Evolutionary conservation across 208 protist species (phyloP).

Genomic region (Leishmania tropica): DNA sequence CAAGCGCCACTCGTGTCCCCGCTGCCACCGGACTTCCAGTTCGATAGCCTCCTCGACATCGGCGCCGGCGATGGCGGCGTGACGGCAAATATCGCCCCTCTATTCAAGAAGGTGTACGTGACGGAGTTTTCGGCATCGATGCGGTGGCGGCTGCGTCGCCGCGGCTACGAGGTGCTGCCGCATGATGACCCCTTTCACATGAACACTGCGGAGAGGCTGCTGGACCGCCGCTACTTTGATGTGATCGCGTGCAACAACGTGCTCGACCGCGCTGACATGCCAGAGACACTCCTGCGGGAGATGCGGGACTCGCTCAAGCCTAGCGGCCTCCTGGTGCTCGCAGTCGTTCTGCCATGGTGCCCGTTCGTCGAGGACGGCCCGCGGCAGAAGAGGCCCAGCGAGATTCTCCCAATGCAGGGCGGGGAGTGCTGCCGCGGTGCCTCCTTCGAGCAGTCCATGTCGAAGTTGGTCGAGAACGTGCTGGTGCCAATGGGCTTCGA

Average conservation of each 20-base stretch:
- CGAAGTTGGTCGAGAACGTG: slow-evolving; percentile 76
- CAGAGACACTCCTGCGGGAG: slow-evolving; percentile 52
- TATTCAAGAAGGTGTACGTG: slow-evolving; percentile 58
- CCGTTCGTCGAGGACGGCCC: slow-evolving; percentile 81
- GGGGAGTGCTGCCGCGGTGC: slow-evolving; percentile 80
- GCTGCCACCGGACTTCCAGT: slow-evolving; percentile 20
- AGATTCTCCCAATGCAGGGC: slow-evolving; percentile 79
- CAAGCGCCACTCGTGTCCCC: slow-evolving; percentile 1
- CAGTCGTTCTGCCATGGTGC: slow-evolving; percentile 89
- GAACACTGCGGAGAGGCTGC: neutral
- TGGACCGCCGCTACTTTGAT: slow-evolving; percentile 55
- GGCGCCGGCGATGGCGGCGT: slow-evolving; percentile 87
- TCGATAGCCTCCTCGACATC: slow-evolving; percentile 37
- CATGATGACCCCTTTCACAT: slow-evolving; percentile 54
- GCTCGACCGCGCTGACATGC: slow-evolving; percentile 79
- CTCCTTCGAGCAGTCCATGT: slow-evolving; percentile 65
- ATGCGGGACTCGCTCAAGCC: slow-evolving; percentile 73
- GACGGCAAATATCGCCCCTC: slow-evolving; percentile 56
- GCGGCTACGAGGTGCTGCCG: slow-evolving; percentile 72
- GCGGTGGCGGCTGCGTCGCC: slow-evolving; percentile 76
- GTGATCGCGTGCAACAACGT: slow-evolving; percentile 84
- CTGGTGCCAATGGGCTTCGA: slow-evolving; percentile 75
- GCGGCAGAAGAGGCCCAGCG: slow-evolving; percentile 51
- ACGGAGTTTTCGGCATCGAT: slow-evolving; percentile 80
- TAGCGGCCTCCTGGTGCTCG: slow-evolving; percentile 63